phyloP scores from a whole-genome alignment of 331 rosid species.

The Dryas integrifolia region DNA sequence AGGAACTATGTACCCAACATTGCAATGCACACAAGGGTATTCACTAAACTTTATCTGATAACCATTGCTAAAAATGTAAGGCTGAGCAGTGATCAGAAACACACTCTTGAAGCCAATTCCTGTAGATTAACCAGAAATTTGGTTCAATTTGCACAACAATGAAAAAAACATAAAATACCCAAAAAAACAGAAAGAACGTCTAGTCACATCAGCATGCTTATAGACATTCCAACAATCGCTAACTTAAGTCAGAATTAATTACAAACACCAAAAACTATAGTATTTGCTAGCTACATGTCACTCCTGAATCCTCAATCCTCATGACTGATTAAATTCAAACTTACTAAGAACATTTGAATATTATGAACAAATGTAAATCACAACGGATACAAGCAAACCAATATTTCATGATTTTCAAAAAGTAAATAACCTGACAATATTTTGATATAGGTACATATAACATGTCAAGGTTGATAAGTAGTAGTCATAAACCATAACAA shows the following conservation, averaged over 20 bases:
- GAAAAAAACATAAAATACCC: background rate
- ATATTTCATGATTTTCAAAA: too few relatives aligned
- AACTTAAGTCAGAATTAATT: too few relatives aligned
- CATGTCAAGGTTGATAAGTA: too few relatives aligned
- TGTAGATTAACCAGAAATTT: slow-evolving; percentile 27
- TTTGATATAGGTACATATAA: background rate
- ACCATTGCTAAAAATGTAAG: slow-evolving; percentile 70
- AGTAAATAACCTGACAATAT: too few relatives aligned
- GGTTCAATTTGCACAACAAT: background rate
- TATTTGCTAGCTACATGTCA: too few relatives aligned
- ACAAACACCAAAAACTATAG: too few relatives aligned
- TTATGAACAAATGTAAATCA: too few relatives aligned
- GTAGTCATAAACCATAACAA: background rate
- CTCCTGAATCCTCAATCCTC: background rate
- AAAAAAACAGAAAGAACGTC: background rate
- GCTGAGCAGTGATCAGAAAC: slow-evolving; percentile 57
- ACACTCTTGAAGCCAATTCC: slow-evolving; percentile 92
- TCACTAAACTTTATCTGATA: slow-evolving; percentile 71
- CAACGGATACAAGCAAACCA: too few relatives aligned
- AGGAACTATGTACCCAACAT: slow-evolving; percentile 65
- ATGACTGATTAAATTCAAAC: too few relatives aligned
- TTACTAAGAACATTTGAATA: too few relatives aligned
- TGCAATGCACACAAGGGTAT: slow-evolving; percentile 60
- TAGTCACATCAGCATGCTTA: background rate
- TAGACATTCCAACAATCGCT: background rate